Base-by-base conservation (phyloP, 345 rosid genomes). In the Anacardium occidentale region DNA sequence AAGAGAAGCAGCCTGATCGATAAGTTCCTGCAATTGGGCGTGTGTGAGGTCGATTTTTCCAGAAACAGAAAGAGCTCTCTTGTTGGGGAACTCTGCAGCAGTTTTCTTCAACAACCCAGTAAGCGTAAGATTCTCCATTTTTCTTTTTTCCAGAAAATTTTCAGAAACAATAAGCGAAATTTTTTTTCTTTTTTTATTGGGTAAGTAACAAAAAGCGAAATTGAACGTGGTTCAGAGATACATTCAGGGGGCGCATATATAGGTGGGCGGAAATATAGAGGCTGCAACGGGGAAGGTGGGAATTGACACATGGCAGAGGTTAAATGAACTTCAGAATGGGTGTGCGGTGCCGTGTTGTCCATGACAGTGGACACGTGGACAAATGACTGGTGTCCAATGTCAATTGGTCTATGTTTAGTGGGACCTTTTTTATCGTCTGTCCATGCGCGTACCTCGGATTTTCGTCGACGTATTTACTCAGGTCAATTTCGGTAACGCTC, bases 1-100 rank as follows among this genome's bases (percentile, higher is more conserved):
- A 57, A 76, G 83, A 26, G 87, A 71, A 65, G 93, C 88, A 50
- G 91, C 89, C 0, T 79, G 81, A 17, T 89, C 91, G 65, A 89
- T 64, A 67, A 82, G 81, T 2, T 74, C 74, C 21, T 79, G 78
- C 59, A 89, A 70, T 44, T 62, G 76, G 9, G 82, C 61, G 47
- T 89, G 85, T 0, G 86, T 79, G 22, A 89, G 67, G 51, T 85
- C 89, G 71, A 85, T 52, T 37, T 68, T 79, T 0, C 90, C 87
- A 18, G 85, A 67, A 56, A 75, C 82, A 7, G 87, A 82, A 15
- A 87, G 4, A 12, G 87, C 94, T 25, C 82, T 78, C 17, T 73
- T 64, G 29, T 55, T 34, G 0, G 94, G 88, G 63, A 83, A 86
- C 2, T 82, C 83, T 1, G 74, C 9, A 2, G 90, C 89, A 7